Evolutionary conservation across 345 rosid species (phyloP).

Genomic region (Populus euphratica): DNA sequence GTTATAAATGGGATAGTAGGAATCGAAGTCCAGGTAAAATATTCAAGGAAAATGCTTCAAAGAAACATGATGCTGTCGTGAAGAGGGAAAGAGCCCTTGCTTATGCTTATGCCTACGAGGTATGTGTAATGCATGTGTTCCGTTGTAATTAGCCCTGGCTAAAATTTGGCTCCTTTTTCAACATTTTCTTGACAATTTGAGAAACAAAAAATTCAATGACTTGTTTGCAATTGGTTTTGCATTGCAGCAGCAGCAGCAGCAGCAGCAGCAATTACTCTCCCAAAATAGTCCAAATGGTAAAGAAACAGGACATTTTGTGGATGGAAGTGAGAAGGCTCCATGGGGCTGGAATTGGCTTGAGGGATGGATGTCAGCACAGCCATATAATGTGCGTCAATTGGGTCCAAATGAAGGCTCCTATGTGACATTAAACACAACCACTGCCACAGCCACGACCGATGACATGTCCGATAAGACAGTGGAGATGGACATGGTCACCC

Average conservation of each 20-base stretch:
- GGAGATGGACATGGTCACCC: slow-evolving; percentile 59
- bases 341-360: slow-evolving; percentile 98
- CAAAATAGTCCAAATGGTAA: slow-evolving; percentile 27
- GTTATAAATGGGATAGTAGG: slow-evolving; percentile 36
- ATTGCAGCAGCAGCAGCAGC: slow-evolving; percentile 24
- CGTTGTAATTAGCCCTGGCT: not conserved
- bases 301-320: slow-evolving; percentile 32
- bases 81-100: slow-evolving; percentile 90
- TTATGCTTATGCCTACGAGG: slow-evolving; percentile 89
- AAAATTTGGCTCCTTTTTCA: not conserved
- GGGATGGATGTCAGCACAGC: slow-evolving; percentile 89
- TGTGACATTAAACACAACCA: slow-evolving; percentile 42
- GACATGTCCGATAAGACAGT: slow-evolving; percentile 79
- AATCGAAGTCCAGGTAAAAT: slow-evolving; percentile 37
- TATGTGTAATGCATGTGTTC: slow-evolving; percentile 15
- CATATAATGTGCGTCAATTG: slow-evolving; percentile 39
- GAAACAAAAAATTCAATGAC: not conserved
- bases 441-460: slow-evolving; percentile 50
- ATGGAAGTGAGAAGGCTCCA: slow-evolving; percentile 48
- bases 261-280: slow-evolving; percentile 23
- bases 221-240: not conserved
- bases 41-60: slow-evolving; percentile 38
- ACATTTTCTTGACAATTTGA: not conserved
- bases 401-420: slow-evolving; percentile 50
- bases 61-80: slow-evolving; percentile 55